Conservation (phyloP, 106 monocot species). For the Dioscorea dumetorum region DNA sequence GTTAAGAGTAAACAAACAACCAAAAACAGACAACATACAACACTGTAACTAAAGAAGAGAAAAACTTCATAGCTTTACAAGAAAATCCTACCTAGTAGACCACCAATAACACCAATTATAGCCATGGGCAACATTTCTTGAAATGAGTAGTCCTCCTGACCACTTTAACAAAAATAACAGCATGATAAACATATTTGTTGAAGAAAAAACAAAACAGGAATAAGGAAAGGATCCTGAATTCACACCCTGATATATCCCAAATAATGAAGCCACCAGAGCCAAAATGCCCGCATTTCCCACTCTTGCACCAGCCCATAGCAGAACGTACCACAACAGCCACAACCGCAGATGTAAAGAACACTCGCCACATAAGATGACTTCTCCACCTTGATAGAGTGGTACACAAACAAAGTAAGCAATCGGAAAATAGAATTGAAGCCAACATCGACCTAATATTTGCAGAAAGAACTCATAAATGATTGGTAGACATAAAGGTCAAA, state of each 20-base stretch:
- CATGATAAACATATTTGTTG: constrained; percentile 4
- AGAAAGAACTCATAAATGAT: too few species aligned
- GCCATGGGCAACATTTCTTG: constrained; percentile 94
- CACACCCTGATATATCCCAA: constrained; percentile 97
- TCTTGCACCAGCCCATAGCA: constrained; percentile 97
- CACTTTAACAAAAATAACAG: constrained; percentile 34
- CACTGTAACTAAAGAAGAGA: too few species aligned
- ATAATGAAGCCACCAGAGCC: constrained; percentile 99
- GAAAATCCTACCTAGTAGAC: constrained; percentile 65
- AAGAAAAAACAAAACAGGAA: constrained; percentile 7
- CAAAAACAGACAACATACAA: not conserved
- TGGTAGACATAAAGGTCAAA: too few species aligned
- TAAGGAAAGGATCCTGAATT: constrained; percentile 7
- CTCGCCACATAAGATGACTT: constrained; percentile 99
- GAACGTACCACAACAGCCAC: constrained; percentile 94
- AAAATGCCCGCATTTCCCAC: constrained; percentile 99
- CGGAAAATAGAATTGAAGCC: too few species aligned
- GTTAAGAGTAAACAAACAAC: not conserved
- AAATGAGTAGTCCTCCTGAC: constrained; percentile 97
- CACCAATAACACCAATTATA: constrained; percentile 95
- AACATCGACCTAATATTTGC: too few species aligned
- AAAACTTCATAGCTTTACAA: too few species aligned
- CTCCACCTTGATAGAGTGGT: constrained; percentile 69
- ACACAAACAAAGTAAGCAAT: too few species aligned
- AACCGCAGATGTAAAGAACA: constrained; percentile 98